phyloP scores from a whole-genome alignment of 345 rosid species.

The Nephelium lappaceum region DNA sequence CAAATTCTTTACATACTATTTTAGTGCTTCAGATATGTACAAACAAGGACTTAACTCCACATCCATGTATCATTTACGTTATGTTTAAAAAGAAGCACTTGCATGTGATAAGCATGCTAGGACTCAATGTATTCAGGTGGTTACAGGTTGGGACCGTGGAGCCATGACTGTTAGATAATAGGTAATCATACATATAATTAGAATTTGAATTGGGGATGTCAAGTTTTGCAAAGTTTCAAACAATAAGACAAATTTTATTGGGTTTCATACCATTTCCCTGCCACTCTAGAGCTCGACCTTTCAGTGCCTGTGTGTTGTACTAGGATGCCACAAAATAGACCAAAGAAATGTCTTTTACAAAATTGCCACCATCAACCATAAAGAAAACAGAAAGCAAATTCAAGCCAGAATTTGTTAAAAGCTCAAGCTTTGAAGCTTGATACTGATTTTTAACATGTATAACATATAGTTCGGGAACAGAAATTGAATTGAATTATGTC shows the following conservation, averaged over 20 bases:
- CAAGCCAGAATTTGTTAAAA: neutral
- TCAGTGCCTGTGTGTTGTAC: neutral
- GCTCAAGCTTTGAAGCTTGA: neutral
- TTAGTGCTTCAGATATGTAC: neutral
- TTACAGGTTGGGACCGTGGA: neutral
- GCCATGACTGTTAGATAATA: neutral
- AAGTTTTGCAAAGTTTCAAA: neutral
- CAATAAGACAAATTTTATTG: conserved; percentile 6
- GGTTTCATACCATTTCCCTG: neutral
- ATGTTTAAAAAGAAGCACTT: neutral
- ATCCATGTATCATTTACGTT: neutral
- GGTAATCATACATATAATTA: too few relatives aligned
- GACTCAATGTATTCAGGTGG: neutral
- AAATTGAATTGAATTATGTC: neutral
- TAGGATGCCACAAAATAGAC: neutral
- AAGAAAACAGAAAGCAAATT: neutral
- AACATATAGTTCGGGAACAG: neutral
- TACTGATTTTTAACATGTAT: neutral
- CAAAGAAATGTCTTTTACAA: neutral
- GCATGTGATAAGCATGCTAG: neutral
- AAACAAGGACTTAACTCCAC: neutral
- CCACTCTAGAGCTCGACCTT: neutral
- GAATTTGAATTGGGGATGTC: neutral
- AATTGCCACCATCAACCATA: neutral
- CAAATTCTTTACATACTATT: neutral